A percentile compares a stretch with the other conserved stretches of the same genome.
Conservation (phyloP, 73 alveolate genomes). For the Durusdinium trenchii region DNA sequence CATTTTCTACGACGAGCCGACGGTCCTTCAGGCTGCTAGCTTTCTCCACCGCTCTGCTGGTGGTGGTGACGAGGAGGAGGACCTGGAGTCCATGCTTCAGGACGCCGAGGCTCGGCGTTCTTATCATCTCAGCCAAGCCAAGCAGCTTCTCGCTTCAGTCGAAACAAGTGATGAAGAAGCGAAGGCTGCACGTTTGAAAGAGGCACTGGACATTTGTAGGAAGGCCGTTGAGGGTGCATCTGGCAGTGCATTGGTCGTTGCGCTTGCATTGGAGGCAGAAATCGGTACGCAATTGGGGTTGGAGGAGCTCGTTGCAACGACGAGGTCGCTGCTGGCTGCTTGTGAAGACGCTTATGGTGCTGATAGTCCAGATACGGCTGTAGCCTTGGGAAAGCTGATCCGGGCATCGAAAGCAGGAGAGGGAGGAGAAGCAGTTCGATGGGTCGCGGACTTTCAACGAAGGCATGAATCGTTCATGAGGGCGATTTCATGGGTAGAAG, state of each 20-base stretch:
- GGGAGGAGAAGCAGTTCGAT: not conserved
- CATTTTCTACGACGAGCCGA: slow-evolving; percentile 81
- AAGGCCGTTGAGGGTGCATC: too few species aligned
- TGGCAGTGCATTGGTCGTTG: too few species aligned
- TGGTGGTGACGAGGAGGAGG: not conserved
- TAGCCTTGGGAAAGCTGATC: not conserved
- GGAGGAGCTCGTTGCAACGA: not conserved
- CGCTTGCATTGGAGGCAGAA: too few species aligned
- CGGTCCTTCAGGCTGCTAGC: slow-evolving; percentile 29
- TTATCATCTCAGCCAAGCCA: slow-evolving; percentile 63
- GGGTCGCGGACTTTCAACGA: not conserved
- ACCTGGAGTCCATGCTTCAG: slow-evolving; percentile 32
- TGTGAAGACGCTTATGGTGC: not conserved
- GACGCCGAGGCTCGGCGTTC: slow-evolving; percentile 69
- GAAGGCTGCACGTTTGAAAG: too few species aligned
- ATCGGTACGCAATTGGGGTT: too few species aligned
- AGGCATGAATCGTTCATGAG: slow-evolving; percentile 15
- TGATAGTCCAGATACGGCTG: not conserved
- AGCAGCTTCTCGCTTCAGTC: too few species aligned
- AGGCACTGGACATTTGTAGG: too few species aligned
- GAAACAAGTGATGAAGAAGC: too few species aligned
- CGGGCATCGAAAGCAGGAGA: not conserved
- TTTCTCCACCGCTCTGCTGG: not conserved
- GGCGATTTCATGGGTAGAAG: slow-evolving; percentile 10
- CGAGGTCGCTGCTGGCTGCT: not conserved